Base-by-base conservation (phyloP, 2,329 filamentous ascomycete genomes). In the Diaporthe sp. region DNA sequence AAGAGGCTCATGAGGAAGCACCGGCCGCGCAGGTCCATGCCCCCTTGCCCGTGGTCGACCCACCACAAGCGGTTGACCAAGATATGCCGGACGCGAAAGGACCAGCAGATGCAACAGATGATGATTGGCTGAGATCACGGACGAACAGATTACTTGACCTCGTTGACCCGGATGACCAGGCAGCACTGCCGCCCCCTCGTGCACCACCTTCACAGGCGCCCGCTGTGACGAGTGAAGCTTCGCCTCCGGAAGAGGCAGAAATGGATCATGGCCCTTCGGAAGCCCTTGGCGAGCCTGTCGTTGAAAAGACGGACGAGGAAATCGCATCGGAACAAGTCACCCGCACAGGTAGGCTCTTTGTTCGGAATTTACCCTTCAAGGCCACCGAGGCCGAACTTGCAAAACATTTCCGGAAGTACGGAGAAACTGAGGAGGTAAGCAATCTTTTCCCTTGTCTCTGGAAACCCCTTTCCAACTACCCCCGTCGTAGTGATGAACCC, bases 101-200 rank as follows among this genome's bases (percentile, higher is more conserved):
- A 70, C 33, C 50, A 69, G 30, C 67, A 66, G 85, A 86, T 68
- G 87, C 92, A 4, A 92, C 93, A 30, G 95, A 98, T 84, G 92
- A 93, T 76, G 96, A 98, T 83, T 99, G 97, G 97, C 87, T 98
- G 78, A 92, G 96, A 74, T 96, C 94, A 77, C 92, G 94, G 78
- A 98, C 96, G 19, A 98, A 93, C 84, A 91, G 96, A 79, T 86
- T 97, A 66, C 88, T 98, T 68, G 97, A 96, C 82, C 87, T 98
- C 38, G 88, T 96, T 71, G 95, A 97, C 79, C 93, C 95, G 57
- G 92, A 92, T 75, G 90, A 93, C 75, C 82, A 84, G 30, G 54
- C 69, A 64, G 71, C 71, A 25, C 28, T 74, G 58, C 50, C 38
- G 22, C 67, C 0, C 77, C 79, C 61, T 77, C 73, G 78, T 71